phyloP scores from a whole-genome alignment of 805 yeast genomes.

The Barnettozyma siamensis region DNA sequence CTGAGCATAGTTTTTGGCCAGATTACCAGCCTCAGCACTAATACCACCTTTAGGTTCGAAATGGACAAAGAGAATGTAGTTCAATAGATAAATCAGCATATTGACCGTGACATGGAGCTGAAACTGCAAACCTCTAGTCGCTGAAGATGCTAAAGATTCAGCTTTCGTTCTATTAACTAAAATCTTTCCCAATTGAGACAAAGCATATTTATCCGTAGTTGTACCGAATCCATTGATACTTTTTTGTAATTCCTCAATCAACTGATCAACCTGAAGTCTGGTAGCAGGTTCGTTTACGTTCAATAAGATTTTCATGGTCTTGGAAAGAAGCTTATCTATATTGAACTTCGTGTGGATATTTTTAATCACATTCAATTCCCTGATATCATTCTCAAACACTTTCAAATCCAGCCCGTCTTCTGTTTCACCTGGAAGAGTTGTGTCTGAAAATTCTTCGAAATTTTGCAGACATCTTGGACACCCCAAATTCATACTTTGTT shows the following conservation, averaged over 20 bases:
- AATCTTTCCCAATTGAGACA: constrained; percentile 30
- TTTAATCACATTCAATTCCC: constrained; percentile 42
- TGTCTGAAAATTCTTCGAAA: constrained; percentile 35
- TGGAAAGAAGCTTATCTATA: constrained; percentile 38
- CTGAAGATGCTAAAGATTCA: constrained; percentile 24
- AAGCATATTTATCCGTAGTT: constrained; percentile 26
- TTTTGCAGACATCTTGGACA: constrained; percentile 34
- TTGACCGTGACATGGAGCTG: constrained; percentile 36
- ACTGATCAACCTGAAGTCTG: constrained; percentile 33
- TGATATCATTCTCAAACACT: constrained; percentile 26
- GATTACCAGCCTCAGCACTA: constrained; percentile 27
- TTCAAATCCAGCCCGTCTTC: constrained; percentile 18
- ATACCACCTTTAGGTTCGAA: constrained; percentile 37
- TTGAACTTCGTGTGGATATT: constrained; percentile 42
- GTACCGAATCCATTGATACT: constrained; percentile 29
- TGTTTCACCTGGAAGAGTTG: constrained; percentile 34
- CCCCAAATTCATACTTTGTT: constrained; percentile 38
- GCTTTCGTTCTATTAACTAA: constrained; percentile 18
- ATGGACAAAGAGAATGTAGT: constrained; percentile 42
- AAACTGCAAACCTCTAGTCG: constrained; percentile 35
- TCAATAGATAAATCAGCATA: constrained; percentile 44
- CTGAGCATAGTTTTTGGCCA: constrained; percentile 37
- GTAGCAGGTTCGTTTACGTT: constrained; percentile 35
- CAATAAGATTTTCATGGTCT: constrained; percentile 33
- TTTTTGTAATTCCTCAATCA: constrained; percentile 29